Percentiles rank a stretch among this genome's conserved stretches.
These are phyloP conservation scores for Cutaneotrichosporon sp. DNA, from an alignment of 1,284 basidiomycete genomes.

Conservation along the genomic window DNA sequence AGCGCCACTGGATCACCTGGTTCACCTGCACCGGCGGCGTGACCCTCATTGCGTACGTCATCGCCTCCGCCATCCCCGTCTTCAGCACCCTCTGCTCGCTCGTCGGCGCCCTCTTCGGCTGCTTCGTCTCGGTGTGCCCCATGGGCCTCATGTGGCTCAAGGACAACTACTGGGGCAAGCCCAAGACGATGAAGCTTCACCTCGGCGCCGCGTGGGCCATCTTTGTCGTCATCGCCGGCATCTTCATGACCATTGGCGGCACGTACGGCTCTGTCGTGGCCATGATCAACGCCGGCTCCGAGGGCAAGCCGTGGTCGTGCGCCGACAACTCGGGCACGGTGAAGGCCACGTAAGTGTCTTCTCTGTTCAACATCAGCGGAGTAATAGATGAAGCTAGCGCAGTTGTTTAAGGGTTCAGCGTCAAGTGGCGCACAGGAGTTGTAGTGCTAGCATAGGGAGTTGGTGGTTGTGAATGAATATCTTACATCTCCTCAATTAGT, in stretches of 20 bases:
- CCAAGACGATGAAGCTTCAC: conserved; percentile 21
- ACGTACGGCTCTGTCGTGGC: conserved; percentile 41
- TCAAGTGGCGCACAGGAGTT: not conserved
- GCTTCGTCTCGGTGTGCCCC: conserved; percentile 20
- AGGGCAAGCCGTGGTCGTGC: conserved; percentile 38
- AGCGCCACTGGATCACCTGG: conserved; percentile 44
- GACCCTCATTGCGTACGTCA: conserved; percentile 32
- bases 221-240: conserved; percentile 26
- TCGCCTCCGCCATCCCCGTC: conserved; percentile 26
- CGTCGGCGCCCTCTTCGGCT: conserved; percentile 33
- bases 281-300: conserved; percentile 14
- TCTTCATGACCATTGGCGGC: conserved; percentile 34
- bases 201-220: conserved; percentile 26
- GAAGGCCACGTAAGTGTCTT: no score
- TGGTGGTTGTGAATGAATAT: not conserved
- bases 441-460: not conserved
- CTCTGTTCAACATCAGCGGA: no score
- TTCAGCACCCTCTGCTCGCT: conserved; percentile 35
- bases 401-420: not conserved
- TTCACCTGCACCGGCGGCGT: conserved; percentile 25
- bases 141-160: conserved; percentile 38
- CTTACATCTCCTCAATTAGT: no score
- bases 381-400: not conserved
- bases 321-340: conserved; percentile 33
- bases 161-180: conserved; percentile 20